Evolutionary conservation across 257 asterid species (phyloP).

Genomic region (Solanum medicagineum): DNA sequence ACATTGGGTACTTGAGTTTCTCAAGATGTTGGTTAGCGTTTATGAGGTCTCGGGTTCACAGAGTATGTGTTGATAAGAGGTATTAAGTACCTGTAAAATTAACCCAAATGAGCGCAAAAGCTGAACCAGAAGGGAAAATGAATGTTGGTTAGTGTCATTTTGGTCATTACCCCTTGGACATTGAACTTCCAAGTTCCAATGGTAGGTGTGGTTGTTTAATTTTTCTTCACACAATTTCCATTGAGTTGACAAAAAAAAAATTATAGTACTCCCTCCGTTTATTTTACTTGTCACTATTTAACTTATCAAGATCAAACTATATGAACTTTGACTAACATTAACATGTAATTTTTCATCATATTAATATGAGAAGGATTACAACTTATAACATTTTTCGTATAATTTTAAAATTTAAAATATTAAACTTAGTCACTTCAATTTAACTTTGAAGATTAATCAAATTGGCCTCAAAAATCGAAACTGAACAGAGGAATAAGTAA

Average conservation of each 20-base stretch:
- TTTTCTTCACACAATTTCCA: background rate
- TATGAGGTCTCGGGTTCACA: background rate
- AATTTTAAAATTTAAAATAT: no score
- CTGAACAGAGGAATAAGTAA: background rate
- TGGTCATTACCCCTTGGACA: background rate
- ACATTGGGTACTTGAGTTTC: background rate
- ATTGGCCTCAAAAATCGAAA: no score
- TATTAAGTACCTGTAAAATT: background rate
- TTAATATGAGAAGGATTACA: no score
- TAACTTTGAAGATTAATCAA: no score
- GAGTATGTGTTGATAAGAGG: background rate
- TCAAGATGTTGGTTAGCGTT: background rate
- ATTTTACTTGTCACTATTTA: no score
- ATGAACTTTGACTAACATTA: no score
- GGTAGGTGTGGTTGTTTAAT: background rate
- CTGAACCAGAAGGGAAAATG: accelerated
- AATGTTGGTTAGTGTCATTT: background rate
- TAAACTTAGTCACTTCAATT: no score
- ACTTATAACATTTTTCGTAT: no score
- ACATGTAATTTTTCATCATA: no score
- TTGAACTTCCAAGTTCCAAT: background rate
- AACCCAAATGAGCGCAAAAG: accelerated
- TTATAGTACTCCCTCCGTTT: no score
- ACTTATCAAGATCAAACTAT: no score
- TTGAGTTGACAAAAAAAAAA: background rate